Percentiles rank a stretch among this genome's conserved stretches.
phyloP scores from a whole-genome alignment of 2,329 filamentous ascomycete species.

The Talaromyces sp. region DNA sequence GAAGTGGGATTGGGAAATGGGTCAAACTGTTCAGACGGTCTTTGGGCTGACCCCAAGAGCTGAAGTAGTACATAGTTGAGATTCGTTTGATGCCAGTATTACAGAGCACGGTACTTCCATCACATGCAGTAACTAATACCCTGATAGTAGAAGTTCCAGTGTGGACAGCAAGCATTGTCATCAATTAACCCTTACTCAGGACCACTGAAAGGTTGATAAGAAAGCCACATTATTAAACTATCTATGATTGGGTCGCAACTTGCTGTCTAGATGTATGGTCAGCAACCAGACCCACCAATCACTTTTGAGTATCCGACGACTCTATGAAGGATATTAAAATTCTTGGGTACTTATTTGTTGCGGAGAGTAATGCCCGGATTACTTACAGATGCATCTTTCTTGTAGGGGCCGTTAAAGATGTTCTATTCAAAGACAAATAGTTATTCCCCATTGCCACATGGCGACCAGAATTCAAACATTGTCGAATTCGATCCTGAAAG shows the following conservation, averaged over 20 bases:
- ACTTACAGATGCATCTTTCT: not conserved
- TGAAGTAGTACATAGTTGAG: not conserved
- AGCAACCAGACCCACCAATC: not conserved
- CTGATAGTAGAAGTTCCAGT: not conserved
- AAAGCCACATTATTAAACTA: not conserved
- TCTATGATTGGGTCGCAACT: not conserved
- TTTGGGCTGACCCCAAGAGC: not conserved
- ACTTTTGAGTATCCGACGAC: not conserved
- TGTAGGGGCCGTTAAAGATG: not conserved
- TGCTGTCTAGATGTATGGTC: not conserved
- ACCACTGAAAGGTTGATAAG: no score
- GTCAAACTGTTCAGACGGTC: not conserved
- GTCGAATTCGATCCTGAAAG: not conserved
- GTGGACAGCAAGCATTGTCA: not conserved
- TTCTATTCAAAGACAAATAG: not conserved
- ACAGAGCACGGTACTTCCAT: not conserved
- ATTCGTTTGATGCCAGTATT: not conserved
- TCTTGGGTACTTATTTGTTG: not conserved
- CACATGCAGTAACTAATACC: not conserved
- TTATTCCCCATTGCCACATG: not conserved
- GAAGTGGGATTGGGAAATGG: not conserved
- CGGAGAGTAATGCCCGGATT: not conserved
- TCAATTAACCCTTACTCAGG: no score
- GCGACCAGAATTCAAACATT: not conserved
- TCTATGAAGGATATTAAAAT: not conserved